Conservation (phyloP, 83 land plant genomes). For the Picea engelmannii region DNA sequence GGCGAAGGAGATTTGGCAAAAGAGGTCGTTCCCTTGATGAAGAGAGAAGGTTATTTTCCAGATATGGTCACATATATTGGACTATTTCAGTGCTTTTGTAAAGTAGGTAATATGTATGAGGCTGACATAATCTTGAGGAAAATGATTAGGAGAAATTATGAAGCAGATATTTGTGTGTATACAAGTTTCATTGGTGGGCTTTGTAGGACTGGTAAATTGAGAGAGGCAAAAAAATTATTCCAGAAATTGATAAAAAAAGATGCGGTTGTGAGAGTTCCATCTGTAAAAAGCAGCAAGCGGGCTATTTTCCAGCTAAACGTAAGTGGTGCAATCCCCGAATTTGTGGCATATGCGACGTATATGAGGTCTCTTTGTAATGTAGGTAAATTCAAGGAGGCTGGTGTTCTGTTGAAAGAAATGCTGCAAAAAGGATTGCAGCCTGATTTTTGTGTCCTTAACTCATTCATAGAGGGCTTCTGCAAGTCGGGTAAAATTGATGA, state of each 20-base stretch:
- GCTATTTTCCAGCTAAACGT: conserved; percentile 23
- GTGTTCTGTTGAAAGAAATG: conserved; percentile 22
- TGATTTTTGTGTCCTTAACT: conserved; percentile 22
- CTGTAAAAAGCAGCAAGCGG: conserved; percentile 21
- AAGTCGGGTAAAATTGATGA: conserved; percentile 17
- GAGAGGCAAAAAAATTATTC: conserved; percentile 29
- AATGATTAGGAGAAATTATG: conserved; percentile 10
- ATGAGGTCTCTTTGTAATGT: conserved; percentile 27
- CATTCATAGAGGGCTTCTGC: conserved; percentile 22
- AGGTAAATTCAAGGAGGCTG: conserved; percentile 26
- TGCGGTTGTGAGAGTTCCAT: neutral
- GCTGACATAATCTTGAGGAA: conserved; percentile 29
- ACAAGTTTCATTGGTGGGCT: conserved; percentile 25
- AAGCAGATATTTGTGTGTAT: conserved; percentile 19
- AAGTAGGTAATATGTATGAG: conserved; percentile 18
- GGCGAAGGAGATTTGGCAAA: conserved; percentile 11
- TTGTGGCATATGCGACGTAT: conserved; percentile 28
- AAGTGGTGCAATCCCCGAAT: conserved; percentile 13
- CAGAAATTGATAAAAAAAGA: conserved; percentile 22
- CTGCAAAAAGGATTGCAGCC: conserved; percentile 11
- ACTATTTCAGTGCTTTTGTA: conserved; percentile 32
- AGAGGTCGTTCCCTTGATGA: conserved; percentile 19
- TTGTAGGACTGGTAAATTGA: conserved; percentile 32
- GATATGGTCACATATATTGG: conserved; percentile 19
- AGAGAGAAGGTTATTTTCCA: conserved; percentile 10